Conservation (phyloP, 148 eudicot species). For the Nyssa sinensis region DNA sequence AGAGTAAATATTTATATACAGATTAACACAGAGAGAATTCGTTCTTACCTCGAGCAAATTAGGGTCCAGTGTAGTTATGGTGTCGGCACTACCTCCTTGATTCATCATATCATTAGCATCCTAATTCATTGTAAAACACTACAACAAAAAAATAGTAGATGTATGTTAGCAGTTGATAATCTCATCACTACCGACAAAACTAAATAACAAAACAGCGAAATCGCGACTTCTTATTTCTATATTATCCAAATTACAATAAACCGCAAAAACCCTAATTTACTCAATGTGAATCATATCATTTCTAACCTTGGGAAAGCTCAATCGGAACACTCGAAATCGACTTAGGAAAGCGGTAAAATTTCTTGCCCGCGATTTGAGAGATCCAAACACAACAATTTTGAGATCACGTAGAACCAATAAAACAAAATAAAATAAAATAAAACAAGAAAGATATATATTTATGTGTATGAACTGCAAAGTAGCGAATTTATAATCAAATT, state of each 20-base stretch:
- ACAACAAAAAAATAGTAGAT: too few relatives aligned
- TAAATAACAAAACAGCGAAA: neutral
- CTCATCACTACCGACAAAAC: neutral
- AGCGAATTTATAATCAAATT: neutral
- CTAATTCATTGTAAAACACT: conserved; percentile 27
- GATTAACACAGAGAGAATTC: neutral
- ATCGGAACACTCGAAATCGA: conserved; percentile 4
- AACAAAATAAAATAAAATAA: neutral
- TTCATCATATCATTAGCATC: conserved; percentile 40
- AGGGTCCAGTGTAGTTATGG: conserved; percentile 42
- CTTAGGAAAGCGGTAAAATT: conserved; percentile 3
- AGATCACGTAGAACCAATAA: conserved; percentile 16
- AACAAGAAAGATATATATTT: neutral
- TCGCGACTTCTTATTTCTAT: neutral
- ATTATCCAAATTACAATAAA: neutral
- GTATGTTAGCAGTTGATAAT: neutral
- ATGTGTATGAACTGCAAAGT: conserved; percentile 8
- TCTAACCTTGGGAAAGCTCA: conserved; percentile 13
- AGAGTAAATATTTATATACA: neutral
- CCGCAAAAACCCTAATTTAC: conserved; percentile 6
- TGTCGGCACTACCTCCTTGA: conserved; percentile 39
- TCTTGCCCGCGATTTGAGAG: neutral
- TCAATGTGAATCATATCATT: neutral
- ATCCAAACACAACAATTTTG: conserved; percentile 7
- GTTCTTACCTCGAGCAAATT: conserved; percentile 41